Evolutionary conservation across 768 basidiomycete genomes (phyloP), one percentile per base, ranked within the genome.

Genomic region (Boletales sp.): DNA sequence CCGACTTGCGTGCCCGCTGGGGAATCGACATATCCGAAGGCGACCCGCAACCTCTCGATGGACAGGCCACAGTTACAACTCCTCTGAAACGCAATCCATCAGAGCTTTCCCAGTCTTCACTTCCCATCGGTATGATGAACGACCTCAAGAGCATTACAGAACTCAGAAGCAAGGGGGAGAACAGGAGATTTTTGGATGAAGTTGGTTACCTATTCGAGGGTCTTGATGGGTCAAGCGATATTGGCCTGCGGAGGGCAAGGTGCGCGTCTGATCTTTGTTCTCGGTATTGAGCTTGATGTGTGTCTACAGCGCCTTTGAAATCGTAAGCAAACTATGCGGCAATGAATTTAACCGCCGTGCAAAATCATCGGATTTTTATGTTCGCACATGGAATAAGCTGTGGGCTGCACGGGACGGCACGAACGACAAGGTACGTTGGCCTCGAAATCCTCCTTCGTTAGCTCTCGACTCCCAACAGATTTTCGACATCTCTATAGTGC

Each of bases 201-300:
- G 79, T 90, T 3, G 90, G 90, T 0, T 93, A 91, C 67, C 68
- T 92, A 5, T 86, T 91, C 53, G 90, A 93, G 65, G 88, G 90
- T 1, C 76, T 92, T 67, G 80, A 82, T 25, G 57, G 66, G 10
- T 71, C 72, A 14, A 77, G 74, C 14, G 73, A 76, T 10, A 58
- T 82, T 41, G 74, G 78, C 2, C 73, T 91, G 21, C 75, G 83
- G 43, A 76, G 87, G 55, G 79, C 84, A 11, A 91, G 87, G 89
- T 87, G 50, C 28, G 69, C 46, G 19, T 2, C 12, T 36, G 28
- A 32, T 14, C 19, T 8, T 19, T 30, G 17, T 28, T 19, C 15
- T 35, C 6, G 0, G 9, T 4, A 9, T 28, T 12, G 12, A 8
- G 40, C 17, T 41, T 48, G 11, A 61, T 41, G 40, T 19, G 53